Conservation (phyloP, 331 rosid genomes). For the Stylosanthes scabra region DNA sequence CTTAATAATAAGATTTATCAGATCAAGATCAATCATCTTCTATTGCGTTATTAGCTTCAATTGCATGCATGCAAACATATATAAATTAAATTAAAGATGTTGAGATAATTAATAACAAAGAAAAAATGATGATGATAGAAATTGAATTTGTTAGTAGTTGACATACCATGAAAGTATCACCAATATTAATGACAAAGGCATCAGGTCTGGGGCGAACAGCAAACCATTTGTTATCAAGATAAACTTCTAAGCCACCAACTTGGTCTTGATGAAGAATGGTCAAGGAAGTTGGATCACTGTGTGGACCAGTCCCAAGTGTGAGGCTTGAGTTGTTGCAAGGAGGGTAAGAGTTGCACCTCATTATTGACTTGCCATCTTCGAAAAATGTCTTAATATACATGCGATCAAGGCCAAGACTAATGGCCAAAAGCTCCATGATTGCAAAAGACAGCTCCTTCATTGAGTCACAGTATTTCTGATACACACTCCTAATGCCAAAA, state of each 20-base stretch:
- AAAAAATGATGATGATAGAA: neutral
- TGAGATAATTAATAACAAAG: too few species aligned
- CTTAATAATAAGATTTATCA: too few species aligned
- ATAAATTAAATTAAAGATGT: too few species aligned
- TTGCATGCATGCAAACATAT: neutral
- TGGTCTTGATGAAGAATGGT: constrained; percentile 56
- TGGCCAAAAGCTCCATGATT: constrained; percentile 47
- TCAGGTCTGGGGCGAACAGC: constrained; percentile 45
- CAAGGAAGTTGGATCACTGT: constrained; percentile 51
- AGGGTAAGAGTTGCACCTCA: constrained; percentile 58
- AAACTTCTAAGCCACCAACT: constrained; percentile 53
- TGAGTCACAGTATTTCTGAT: constrained; percentile 44
- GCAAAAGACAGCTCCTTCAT: constrained; percentile 35
- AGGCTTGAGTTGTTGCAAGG: constrained; percentile 33
- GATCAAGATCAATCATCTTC: too few species aligned
- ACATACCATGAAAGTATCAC: constrained; percentile 55
- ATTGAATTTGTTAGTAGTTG: neutral
- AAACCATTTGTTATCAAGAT: constrained; percentile 47
- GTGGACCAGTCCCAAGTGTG: constrained; percentile 59
- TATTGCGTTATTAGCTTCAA: too few species aligned
- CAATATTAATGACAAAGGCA: constrained; percentile 55
- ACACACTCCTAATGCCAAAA: constrained; percentile 28
- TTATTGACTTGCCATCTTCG: constrained; percentile 45
- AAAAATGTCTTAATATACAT: constrained; percentile 30
- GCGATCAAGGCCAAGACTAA: constrained; percentile 48